These are phyloP conservation scores for Cynanchum wilfordii DNA, from an alignment of 257 asterid species.

Conservation along the genomic window DNA sequence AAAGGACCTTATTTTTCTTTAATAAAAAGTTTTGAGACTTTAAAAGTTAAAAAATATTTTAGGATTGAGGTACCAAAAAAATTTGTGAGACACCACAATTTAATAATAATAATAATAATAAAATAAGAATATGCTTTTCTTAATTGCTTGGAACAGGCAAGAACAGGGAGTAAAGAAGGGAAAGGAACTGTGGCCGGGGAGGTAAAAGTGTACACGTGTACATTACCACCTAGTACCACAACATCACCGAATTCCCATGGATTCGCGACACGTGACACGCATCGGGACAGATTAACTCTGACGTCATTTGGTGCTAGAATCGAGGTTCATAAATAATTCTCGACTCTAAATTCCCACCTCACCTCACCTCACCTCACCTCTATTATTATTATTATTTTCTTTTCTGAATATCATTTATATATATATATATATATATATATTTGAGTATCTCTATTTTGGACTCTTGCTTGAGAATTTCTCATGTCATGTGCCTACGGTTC, in stretches of 20 bases:
- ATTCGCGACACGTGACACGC: slow-evolving; percentile 7
- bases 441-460: too few species aligned
- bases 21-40: too few species aligned
- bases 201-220: slow-evolving; percentile 8
- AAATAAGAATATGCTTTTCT: too few species aligned
- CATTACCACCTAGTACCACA: slow-evolving; percentile 4
- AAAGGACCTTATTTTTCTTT: too few species aligned
- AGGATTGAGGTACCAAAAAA: too few species aligned
- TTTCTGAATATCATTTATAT: too few species aligned
- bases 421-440: too few species aligned
- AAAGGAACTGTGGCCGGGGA: background rate
- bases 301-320: background rate
- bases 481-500: too few species aligned
- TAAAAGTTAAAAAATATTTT: too few species aligned
- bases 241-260: background rate
- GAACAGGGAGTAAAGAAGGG: slow-evolving; percentile 6
- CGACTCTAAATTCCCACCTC: background rate
- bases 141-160: slow-evolving; percentile 8
- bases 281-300: background rate
- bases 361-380: background rate
- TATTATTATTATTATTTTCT: too few species aligned
- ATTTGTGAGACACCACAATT: too few species aligned
- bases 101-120: too few species aligned
- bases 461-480: background rate
- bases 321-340: background rate